Conservation (phyloP, 2,329 filamentous ascomycete genomes). For the Hortaea sp. region DNA sequence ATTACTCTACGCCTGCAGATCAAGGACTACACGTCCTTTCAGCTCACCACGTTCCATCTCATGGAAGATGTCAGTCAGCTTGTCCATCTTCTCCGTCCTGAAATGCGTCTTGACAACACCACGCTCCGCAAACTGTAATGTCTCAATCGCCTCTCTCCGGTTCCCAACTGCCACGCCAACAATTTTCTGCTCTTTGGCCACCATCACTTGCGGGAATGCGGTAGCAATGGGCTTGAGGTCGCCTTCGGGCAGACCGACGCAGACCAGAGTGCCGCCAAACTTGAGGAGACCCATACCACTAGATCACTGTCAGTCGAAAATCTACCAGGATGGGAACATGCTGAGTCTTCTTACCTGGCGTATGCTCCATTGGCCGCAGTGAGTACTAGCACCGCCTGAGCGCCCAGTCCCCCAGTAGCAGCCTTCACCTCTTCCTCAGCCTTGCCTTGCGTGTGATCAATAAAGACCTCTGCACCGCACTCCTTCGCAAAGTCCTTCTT, state of each 20-base stretch:
- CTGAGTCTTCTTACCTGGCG: constrained; percentile 16
- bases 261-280: constrained; percentile 36
- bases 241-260: constrained; percentile 38
- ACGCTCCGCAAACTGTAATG: constrained; percentile 35
- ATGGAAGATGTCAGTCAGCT: constrained; percentile 35
- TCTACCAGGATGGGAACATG: neutral
- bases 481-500: constrained; percentile 53
- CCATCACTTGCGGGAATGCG: constrained; percentile 31
- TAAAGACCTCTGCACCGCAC: constrained; percentile 56
- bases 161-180: constrained; percentile 38
- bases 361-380: constrained; percentile 41
- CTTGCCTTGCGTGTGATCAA: constrained; percentile 49
- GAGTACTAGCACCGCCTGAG: constrained; percentile 49
- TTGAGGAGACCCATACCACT: constrained; percentile 31
- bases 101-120: constrained; percentile 40
- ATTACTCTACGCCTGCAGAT: constrained; percentile 20
- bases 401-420: constrained; percentile 49
- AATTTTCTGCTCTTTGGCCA: constrained; percentile 34
- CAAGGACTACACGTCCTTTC: constrained; percentile 39
- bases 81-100: constrained; percentile 37
- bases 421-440: constrained; percentile 47
- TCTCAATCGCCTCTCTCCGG: constrained; percentile 40
- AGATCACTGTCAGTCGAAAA: neutral
- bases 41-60: constrained; percentile 37
- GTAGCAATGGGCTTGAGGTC: constrained; percentile 35